Conservation (phyloP, 305 asterid genomes). For the Coffea humblotiana region DNA sequence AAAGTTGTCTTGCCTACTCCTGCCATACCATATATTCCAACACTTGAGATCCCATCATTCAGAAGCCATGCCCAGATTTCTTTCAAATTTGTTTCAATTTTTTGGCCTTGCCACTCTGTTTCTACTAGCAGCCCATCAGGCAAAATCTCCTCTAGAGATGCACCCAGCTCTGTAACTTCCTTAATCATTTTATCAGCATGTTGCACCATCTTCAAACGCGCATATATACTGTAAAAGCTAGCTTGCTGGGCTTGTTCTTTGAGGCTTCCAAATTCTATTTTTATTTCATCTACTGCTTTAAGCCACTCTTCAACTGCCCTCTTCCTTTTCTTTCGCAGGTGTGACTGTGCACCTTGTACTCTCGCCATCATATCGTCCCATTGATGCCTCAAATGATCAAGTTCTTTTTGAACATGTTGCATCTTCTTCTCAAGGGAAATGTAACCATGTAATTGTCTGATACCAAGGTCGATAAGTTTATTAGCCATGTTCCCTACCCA, state of each 20-base stretch:
- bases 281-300: background rate
- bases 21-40: conserved; percentile 15
- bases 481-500: background rate
- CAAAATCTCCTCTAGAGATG: conserved; percentile 6
- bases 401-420: conserved; percentile 9
- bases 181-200: conserved; percentile 1
- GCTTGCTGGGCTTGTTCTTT: background rate
- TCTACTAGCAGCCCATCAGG: conserved; percentile 1
- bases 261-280: background rate
- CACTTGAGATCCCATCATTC: background rate
- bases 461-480: background rate
- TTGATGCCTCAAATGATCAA: background rate
- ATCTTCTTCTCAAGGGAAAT: background rate
- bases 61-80: background rate
- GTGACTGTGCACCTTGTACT: background rate
- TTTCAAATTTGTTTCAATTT: background rate
- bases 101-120: conserved; percentile 10
- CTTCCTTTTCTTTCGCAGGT: conserved; percentile 1
- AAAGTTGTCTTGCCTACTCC: conserved; percentile 24
- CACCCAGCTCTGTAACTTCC: conserved; percentile 10
- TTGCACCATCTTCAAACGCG: background rate
- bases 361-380: background rate
- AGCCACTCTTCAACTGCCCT: conserved; percentile 15
- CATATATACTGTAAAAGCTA: background rate
- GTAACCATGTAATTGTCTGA: background rate